Percentiles rank a stretch among this genome's conserved stretches.
Conservation (phyloP, 2,329 filamentous ascomycete genomes). For the Sporothrix schenckii region DNA sequence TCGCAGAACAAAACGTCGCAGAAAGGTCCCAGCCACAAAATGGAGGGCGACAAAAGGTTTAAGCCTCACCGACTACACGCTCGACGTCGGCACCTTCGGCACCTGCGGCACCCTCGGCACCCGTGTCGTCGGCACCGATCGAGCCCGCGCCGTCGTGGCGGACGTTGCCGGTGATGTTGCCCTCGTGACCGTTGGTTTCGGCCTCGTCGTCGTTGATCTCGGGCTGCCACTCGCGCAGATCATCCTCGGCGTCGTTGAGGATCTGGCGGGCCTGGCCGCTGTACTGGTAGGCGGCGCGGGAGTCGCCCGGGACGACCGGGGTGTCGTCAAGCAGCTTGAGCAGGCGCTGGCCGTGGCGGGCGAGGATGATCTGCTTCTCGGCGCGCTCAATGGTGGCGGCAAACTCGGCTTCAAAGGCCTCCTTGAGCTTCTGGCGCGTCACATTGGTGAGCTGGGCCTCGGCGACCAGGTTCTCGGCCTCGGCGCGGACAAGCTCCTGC, state of each 20-base stretch:
- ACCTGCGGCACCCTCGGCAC: neutral
- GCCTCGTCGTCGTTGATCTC: conserved; percentile 44
- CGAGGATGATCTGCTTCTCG: conserved; percentile 94
- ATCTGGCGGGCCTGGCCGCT: conserved; percentile 74
- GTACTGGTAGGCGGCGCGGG: conserved; percentile 68
- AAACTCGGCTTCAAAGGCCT: conserved; percentile 87
- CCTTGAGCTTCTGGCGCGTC: conserved; percentile 93
- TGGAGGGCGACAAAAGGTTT: neutral
- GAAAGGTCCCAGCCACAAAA: neutral
- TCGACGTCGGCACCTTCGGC: neutral
- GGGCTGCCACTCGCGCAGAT: conserved; percentile 74
- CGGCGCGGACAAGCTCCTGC: conserved; percentile 93
- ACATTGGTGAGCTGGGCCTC: conserved; percentile 96
- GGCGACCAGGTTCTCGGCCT: conserved; percentile 93
- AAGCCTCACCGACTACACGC: conserved; percentile 22
- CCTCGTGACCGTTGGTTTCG: conserved; percentile 20
- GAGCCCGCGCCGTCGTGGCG: conserved; percentile 14
- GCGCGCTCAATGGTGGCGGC: conserved; percentile 90
- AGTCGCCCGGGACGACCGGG: conserved; percentile 84
- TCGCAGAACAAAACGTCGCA: conserved; percentile 10
- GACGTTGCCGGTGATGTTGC: conserved; percentile 13
- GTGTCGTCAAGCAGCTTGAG: conserved; percentile 85
- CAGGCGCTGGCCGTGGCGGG: conserved; percentile 84
- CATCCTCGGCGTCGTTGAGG: conserved; percentile 88
- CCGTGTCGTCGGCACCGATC: neutral